A percentile compares a stretch with the other conserved stretches of the same genome.
These are phyloP conservation scores for Ceratocystis destructans DNA, from an alignment of 2,329 filamentous ascomycete species.

Conservation along the genomic window DNA sequence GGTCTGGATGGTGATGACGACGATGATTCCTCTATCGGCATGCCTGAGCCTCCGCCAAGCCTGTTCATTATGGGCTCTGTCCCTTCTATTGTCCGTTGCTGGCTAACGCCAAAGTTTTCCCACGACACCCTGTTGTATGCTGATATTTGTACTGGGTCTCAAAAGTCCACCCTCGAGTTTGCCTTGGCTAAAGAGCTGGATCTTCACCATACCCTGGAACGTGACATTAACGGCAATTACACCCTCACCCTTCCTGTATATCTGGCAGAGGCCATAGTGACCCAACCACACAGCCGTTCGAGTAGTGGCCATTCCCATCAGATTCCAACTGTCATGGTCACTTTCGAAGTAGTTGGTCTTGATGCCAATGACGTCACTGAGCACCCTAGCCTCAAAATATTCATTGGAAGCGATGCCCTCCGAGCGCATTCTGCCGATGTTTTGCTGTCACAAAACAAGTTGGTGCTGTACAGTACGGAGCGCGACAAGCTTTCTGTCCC, in stretches of 20 bases:
- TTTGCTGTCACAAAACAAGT: constrained; percentile 78
- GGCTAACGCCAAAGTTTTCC: constrained; percentile 81
- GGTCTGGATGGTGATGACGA: constrained; percentile 60
- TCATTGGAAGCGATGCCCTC: constrained; percentile 79
- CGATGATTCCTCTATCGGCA: constrained; percentile 55
- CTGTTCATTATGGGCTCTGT: constrained; percentile 77
- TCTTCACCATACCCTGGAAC: constrained; percentile 50
- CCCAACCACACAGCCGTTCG: constrained; percentile 59
- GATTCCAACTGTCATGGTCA: constrained; percentile 65
- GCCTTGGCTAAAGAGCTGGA: constrained; percentile 62
- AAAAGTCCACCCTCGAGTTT: constrained; percentile 68
- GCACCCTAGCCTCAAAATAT: constrained; percentile 51
- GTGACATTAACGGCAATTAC: constrained; percentile 49
- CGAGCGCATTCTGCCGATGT: constrained; percentile 80
- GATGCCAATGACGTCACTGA: constrained; percentile 33
- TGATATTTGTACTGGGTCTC: constrained; percentile 82
- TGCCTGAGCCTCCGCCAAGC: constrained; percentile 65
- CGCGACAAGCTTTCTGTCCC: constrained; percentile 79
- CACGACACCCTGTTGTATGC: constrained; percentile 83
- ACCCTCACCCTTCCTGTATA: constrained; percentile 71
- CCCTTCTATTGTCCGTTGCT: constrained; percentile 89
- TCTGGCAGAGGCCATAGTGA: constrained; percentile 77
- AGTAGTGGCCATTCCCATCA: constrained; percentile 48
- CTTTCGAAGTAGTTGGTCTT: constrained; percentile 58
- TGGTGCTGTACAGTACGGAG: constrained; percentile 77